Conservation (phyloP, 2,329 filamentous ascomycete genomes). For the Fusarium praegraminearum region DNA sequence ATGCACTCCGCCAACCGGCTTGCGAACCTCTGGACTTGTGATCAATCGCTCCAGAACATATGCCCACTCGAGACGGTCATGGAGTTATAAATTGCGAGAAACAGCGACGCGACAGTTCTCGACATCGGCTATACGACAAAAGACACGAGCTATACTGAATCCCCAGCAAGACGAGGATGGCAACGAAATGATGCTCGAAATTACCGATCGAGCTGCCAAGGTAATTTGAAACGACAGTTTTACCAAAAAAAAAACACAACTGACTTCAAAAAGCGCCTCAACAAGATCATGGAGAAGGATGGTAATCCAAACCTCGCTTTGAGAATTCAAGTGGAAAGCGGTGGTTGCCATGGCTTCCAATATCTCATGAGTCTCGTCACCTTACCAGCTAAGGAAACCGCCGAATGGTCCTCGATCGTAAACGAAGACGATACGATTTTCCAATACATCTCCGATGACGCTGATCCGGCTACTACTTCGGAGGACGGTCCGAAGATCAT, state of each 20-base stretch:
- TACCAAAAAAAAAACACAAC: background rate
- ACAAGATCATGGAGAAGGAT: slow-evolving; percentile 79
- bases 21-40: slow-evolving; percentile 5
- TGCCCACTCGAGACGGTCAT: background rate
- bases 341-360: slow-evolving; percentile 97
- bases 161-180: slow-evolving; percentile 85
- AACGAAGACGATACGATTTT: slow-evolving; percentile 90
- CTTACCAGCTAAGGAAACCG: slow-evolving; percentile 58
- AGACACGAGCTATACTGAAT: slow-evolving; percentile 71
- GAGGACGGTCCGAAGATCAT: slow-evolving; percentile 77
- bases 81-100: slow-evolving; percentile 13
- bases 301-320: slow-evolving; percentile 83
- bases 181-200: slow-evolving; percentile 83
- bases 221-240: slow-evolving; percentile 58
- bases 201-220: slow-evolving; percentile 84
- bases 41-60: background rate
- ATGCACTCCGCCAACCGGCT: slow-evolving; percentile 32
- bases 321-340: slow-evolving; percentile 91
- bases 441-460: slow-evolving; percentile 70
- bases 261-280: slow-evolving; percentile 68
- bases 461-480: slow-evolving; percentile 44
- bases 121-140: slow-evolving; percentile 51
- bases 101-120: slow-evolving; percentile 52
- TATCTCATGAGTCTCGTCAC: slow-evolving; percentile 91
- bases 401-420: slow-evolving; percentile 53